Base-by-base conservation (phyloP, 768 basidiomycete genomes). In the Hemileccinum rubropunctum region DNA sequence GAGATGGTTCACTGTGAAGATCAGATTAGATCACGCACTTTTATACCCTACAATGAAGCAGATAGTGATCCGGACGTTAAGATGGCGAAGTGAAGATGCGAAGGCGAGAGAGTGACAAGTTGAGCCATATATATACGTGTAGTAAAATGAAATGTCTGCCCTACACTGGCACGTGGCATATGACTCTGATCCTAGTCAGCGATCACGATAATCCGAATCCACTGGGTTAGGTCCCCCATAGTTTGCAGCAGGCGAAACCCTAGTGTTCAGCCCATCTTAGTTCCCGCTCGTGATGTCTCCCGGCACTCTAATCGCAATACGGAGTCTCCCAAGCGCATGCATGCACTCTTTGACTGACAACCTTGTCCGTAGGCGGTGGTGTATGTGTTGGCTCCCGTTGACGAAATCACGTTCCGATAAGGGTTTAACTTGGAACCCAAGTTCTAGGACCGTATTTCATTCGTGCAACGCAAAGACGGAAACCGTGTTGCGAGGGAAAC, bases 301-400 rank as follows among this genome's bases (percentile, higher is more conserved):
- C 8, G 78, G 75, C 2, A 70, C 60, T 45, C 73, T 64, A 57
- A 82, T 82, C 26, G 76, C 67, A 41, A 82, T 73, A 40, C 71
- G 74, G 15, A 81, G 69, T 11, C 63, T 68, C 4, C 79, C 78
- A 0, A 81, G 67, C 3, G 73, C 71, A 34, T 58, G 58, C 33
- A 58, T 58, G 45, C 65, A 71, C 35, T 66, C 60, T 47, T 65
- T 66, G 12, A 67, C 66, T 0, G 64, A 63, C 26, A 53, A 13
- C 4, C 51, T 56, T 8, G 64, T 53, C 17, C 42, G 47, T 8
- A 53, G 23, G 23, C 59, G 63, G 13, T 30, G 45, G 52, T 45
- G 17, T 37, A 10, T 1, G 1, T n/a, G 3, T 32, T 42, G 13
- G 43, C 15, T 3, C 40, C 45, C 39, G 42, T 54, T 21, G 53